Evolutionary conservation across 805 yeast species (phyloP).

Genomic region (Hermanozyma aechmeae): DNA sequence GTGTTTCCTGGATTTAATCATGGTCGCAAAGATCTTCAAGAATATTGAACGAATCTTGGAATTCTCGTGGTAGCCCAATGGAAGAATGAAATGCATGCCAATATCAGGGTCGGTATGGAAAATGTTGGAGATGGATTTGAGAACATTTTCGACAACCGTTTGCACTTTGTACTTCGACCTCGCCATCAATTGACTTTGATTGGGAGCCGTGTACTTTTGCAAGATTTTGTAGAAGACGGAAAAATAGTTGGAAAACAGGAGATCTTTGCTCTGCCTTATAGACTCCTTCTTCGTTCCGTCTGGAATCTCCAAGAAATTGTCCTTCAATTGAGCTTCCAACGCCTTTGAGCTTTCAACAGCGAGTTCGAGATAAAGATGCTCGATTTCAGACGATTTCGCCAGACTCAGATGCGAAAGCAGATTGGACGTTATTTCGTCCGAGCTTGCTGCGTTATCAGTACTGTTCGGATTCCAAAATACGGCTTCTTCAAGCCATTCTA

Average conservation of each 20-base stretch:
- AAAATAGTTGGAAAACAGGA: constrained; percentile 63
- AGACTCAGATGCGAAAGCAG: not conserved
- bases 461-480: constrained; percentile 18
- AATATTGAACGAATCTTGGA: constrained; percentile 59
- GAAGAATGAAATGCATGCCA: constrained; percentile 67
- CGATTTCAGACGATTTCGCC: constrained; percentile 27
- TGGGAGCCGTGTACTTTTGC: constrained; percentile 32
- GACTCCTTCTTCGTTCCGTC: constrained; percentile 47
- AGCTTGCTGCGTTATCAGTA: constrained; percentile 12
- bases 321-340: constrained; percentile 44
- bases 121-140: constrained; percentile 57
- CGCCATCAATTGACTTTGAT: constrained; percentile 7
- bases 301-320: constrained; percentile 51
- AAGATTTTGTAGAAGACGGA: constrained; percentile 47
- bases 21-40: constrained; percentile 67
- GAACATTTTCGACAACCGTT: constrained; percentile 51
- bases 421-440: not conserved
- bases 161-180: constrained; percentile 44
- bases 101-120: constrained; percentile 67
- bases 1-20: constrained; percentile 32
- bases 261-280: constrained; percentile 43
- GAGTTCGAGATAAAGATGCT: constrained; percentile 46
- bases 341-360: constrained; percentile 56
- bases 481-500: constrained; percentile 48
- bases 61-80: constrained; percentile 69